Evolutionary conservation across 1,284 basidiomycete genomes (phyloP).

Genomic region (Cystobasidium pallidum): DNA sequence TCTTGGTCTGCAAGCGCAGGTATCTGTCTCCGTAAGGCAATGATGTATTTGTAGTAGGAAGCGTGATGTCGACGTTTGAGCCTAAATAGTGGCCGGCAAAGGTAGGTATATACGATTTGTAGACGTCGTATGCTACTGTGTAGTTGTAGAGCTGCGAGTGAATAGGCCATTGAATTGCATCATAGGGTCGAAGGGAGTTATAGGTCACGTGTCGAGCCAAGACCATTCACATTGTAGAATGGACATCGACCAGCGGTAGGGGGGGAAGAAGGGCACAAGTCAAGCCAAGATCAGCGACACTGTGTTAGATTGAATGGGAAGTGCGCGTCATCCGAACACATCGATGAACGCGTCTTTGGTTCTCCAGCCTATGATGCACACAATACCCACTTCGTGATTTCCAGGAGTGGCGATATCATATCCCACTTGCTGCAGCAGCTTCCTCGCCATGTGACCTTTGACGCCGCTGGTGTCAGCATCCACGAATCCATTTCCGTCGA

Average conservation of each 20-base stretch:
- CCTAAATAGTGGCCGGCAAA: slow-evolving; percentile 48
- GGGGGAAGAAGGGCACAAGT: neutral
- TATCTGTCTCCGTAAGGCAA: slow-evolving; percentile 49
- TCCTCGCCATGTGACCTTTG: slow-evolving; percentile 47
- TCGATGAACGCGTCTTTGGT: too few species aligned
- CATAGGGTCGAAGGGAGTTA: neutral
- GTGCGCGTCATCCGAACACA: neutral
- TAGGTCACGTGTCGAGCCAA: slow-evolving; percentile 3
- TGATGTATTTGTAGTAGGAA: neutral
- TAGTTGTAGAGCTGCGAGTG: slow-evolving; percentile 44
- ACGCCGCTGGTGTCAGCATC: slow-evolving; percentile 46
- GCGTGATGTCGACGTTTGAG: slow-evolving; percentile 48
- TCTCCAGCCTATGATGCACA: too few species aligned
- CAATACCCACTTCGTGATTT: slow-evolving; percentile 54
- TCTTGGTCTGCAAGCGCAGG: slow-evolving; percentile 51
- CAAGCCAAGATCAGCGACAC: neutral
- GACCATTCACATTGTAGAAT: too few species aligned
- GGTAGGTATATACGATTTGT: slow-evolving; percentile 45
- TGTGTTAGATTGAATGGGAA: neutral
- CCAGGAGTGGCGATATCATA: slow-evolving; percentile 53
- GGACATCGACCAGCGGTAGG: neutral
- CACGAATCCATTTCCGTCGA: slow-evolving; percentile 54
- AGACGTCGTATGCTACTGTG: slow-evolving; percentile 49
- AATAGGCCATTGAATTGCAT: slow-evolving; percentile 8
- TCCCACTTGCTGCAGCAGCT: slow-evolving; percentile 48